These are phyloP conservation scores for Euphorbia celastroides DNA, from an alignment of 441 rosid species.

Conservation along the genomic window DNA sequence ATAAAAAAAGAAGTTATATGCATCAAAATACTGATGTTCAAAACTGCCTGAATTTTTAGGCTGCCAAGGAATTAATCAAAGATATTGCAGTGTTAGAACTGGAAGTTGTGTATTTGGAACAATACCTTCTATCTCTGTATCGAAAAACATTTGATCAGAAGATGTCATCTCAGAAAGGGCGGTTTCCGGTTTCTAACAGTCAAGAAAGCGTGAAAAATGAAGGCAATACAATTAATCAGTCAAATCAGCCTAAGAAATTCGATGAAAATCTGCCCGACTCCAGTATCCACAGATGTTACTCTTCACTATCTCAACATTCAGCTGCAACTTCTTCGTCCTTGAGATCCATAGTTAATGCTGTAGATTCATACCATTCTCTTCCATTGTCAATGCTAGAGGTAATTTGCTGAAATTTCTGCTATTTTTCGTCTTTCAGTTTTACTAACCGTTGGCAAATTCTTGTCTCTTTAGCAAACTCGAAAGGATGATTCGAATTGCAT, in stretches of 20 bases:
- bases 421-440: no score
- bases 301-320: conserved; percentile 67
- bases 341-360: conserved; percentile 41
- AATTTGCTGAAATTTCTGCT: conserved; percentile 20
- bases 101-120: conserved; percentile 88
- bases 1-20: no score
- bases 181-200: conserved; percentile 38
- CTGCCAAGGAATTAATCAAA: conserved; percentile 71
- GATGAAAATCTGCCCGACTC: conserved; percentile 42
- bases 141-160: conserved; percentile 82
- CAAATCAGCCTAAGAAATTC: no score
- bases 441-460: no score
- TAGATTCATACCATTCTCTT: conserved; percentile 73
- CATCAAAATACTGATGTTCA: no score
- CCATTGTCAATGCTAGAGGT: conserved; percentile 75
- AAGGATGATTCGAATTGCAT: conserved; percentile 52
- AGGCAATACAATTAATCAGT: no score
- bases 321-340: conserved; percentile 43
- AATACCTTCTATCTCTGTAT: conserved; percentile 79
- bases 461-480: conserved; percentile 62
- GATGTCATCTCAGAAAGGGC: no score
- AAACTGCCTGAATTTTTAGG: no score
- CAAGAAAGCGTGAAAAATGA: no score
- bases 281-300: conserved; percentile 66
- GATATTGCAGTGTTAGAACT: conserved; percentile 82